Base-by-base conservation (phyloP, 1,284 basidiomycete species). In the Ustilago xerochloae region DNA sequence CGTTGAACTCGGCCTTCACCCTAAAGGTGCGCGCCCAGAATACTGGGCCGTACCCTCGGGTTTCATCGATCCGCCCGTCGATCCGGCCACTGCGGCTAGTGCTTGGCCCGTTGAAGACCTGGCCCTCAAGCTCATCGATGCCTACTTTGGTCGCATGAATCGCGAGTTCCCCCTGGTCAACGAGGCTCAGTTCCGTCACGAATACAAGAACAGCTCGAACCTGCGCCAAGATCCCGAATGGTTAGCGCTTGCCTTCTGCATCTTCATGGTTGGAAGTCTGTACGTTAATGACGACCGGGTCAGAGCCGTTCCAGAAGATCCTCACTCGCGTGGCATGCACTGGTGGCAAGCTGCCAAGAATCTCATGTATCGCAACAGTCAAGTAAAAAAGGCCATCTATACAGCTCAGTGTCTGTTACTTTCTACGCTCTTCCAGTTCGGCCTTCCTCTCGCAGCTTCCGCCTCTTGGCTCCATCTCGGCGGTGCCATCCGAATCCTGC, bases 91-190 rank as follows among this genome's bases (percentile, higher is more conserved):
- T 13, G 56, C 46, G 16, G 35, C 45, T 10, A 35, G 56, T 6
- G 53, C 62, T 15, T 81, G 77, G 77, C 80, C 80, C 1, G 66
- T 54, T 7, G 36, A 46, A 2, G 80, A 81, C 38, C 63, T 81
- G 5, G 74, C 71, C 29, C 48, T 55, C 2, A 59, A 36, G 51
- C 65, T 81, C 13, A 38, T 80, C 32, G 58, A 79, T 39, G 61
- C 67, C 9, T 81, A 73, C 63, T 81, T 81, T 51, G 51, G 32
- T 15, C 75, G 76, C 12, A 20, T 51, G 15, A 77, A 81, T 35
- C 69, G 52, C 43, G 65, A 80, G 1, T 69, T 52, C 24, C 80
- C 80, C 10, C 41, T 81, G 26, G n/a, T 81, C 47, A 79, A 79
- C 68, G 79, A 80, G 55, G 33, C 54, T 2, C 38, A 61, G 6